A percentile compares a stretch with the other conserved stretches of the same genome.
These are phyloP conservation scores for Apiotrichum akiyoshidainum DNA, from an alignment of 1,284 basidiomycete species.

Conservation along the genomic window DNA sequence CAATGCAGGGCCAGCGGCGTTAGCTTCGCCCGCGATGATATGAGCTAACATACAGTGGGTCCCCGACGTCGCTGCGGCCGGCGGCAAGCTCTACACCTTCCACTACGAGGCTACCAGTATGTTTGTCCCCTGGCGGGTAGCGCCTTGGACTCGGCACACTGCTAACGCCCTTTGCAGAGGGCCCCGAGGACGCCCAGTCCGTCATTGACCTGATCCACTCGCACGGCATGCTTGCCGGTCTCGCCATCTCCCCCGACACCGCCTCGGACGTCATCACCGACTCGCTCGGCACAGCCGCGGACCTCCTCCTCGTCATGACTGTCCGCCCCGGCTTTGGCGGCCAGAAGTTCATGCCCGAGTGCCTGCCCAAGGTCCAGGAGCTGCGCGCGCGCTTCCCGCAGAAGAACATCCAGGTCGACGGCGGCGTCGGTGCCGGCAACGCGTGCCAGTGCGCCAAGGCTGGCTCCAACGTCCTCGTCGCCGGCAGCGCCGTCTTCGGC, in stretches of 20 bases:
- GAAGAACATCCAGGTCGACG: slow-evolving; percentile 92
- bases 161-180: slow-evolving; percentile 6
- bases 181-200: slow-evolving; percentile 61
- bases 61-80: slow-evolving; percentile 89
- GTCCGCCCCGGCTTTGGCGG: slow-evolving; percentile 91
- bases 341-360: slow-evolving; percentile 93
- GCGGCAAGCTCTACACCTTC: slow-evolving; percentile 93
- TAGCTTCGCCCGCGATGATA: background rate
- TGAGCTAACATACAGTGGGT: slow-evolving; percentile 69
- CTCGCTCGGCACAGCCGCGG: slow-evolving; percentile 70
- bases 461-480: slow-evolving; percentile 96
- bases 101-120: slow-evolving; percentile 91
- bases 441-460: slow-evolving; percentile 86
- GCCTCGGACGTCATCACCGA: slow-evolving; percentile 80
- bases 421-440: slow-evolving; percentile 89
- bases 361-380: slow-evolving; percentile 75
- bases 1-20: background rate
- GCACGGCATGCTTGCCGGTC: slow-evolving; percentile 75
- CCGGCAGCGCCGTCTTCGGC: slow-evolving; percentile 92
- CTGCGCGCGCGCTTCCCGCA: slow-evolving; percentile 83
- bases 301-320: slow-evolving; percentile 97
- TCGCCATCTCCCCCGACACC: slow-evolving; percentile 92
- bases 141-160: background rate
- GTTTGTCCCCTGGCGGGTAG: slow-evolving; percentile 35
- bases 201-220: slow-evolving; percentile 72